Percentiles rank a stretch among this genome's conserved stretches.
Evolutionary conservation across 208 protist species (phyloP).

Genomic region (Acanthamoeba sp.): DNA sequence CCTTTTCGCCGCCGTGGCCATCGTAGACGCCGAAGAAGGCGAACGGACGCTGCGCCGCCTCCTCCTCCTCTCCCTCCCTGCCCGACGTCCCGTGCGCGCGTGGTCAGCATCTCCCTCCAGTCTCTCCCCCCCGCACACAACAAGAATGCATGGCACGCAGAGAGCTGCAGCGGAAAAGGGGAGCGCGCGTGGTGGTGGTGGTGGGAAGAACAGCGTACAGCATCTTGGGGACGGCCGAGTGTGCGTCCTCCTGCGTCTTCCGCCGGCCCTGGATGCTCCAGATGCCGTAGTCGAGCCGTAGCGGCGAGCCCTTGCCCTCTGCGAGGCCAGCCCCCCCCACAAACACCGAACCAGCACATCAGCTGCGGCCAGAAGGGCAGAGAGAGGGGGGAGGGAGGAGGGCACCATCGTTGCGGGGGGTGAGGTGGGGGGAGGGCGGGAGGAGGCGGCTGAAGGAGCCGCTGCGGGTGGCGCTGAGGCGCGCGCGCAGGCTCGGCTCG

Average conservation of each 20-base stretch:
- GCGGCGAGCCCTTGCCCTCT: background rate
- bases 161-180: background rate
- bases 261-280: constrained; percentile 66
- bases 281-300: constrained; percentile 35
- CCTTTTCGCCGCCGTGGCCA: constrained; percentile 68
- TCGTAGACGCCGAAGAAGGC: constrained; percentile 73
- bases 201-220: background rate
- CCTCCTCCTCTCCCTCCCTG: background rate
- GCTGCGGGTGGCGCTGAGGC: constrained; percentile 17
- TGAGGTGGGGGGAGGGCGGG: background rate
- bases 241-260: constrained; percentile 68
- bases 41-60: constrained; percentile 24
- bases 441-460: constrained; percentile 16
- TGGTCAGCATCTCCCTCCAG: no score
- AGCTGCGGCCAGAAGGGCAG: background rate
- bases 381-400: background rate
- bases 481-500: background rate
- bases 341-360: background rate
- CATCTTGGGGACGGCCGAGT: constrained; percentile 29
- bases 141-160: background rate
- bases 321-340: background rate
- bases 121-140: background rate
- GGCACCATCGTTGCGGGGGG: background rate
- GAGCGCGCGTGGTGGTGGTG: background rate
- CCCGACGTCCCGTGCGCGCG: background rate